These are phyloP conservation scores for Ceratocystis huliohia DNA, from an alignment of 2,329 filamentous ascomycete species.

Conservation along the genomic window DNA sequence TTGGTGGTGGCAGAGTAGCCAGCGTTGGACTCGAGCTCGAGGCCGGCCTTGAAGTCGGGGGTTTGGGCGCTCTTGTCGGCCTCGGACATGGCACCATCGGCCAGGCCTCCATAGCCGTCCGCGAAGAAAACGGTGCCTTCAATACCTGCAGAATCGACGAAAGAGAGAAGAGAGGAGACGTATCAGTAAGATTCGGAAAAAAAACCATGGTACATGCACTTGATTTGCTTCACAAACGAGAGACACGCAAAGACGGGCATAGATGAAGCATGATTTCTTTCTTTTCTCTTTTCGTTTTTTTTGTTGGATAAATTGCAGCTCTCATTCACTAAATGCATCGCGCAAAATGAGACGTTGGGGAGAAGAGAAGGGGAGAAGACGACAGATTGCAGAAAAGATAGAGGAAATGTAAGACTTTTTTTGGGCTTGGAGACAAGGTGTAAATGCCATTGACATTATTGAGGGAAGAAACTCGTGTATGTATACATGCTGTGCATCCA, in stretches of 20 bases:
- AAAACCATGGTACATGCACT: background rate
- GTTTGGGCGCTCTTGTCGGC: constrained; percentile 14
- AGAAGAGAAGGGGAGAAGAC: background rate
- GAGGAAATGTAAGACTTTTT: background rate
- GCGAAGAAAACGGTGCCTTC: constrained; percentile 20
- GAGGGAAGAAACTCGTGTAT: background rate
- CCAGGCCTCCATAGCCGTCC: constrained; percentile 15
- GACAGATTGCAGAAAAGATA: background rate
- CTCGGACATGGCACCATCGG: constrained; percentile 20
- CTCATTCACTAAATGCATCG: constrained; percentile 9
- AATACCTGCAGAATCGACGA: constrained; percentile 13
- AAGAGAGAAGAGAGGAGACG: background rate
- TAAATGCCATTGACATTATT: background rate
- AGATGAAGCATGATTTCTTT: background rate
- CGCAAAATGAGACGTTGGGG: background rate
- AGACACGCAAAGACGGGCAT: constrained; percentile 12
- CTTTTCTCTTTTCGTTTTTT: background rate
- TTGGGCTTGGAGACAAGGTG: background rate
- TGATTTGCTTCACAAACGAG: constrained; percentile 3
- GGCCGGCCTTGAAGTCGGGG: constrained; percentile 5
- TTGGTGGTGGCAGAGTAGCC: constrained; percentile 19
- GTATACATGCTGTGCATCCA: background rate
- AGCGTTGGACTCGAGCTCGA: constrained; percentile 1
- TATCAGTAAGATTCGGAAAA: constrained; percentile 17
- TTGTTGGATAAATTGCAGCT: background rate